Evolutionary conservation across 306 rosid species (phyloP), one percentile per base, ranked within the genome.

Genomic region (Oemleria cerasiformis): DNA sequence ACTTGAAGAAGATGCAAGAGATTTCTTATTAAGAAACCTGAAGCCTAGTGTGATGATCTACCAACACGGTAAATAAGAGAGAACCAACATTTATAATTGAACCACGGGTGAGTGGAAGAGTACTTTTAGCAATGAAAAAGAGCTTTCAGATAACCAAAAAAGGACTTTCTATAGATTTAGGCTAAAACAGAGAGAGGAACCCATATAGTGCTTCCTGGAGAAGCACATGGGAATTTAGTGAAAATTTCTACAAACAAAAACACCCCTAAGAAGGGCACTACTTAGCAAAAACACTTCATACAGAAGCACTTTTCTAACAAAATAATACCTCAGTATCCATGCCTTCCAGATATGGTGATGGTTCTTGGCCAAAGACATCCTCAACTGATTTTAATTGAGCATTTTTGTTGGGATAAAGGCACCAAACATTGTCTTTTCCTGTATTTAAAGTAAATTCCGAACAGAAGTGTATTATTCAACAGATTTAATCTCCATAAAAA

Each of bases 401-500:
- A 54, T 68, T 84, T 76, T 86, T 93, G 85, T 93, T 93, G 63
- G 98, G 98, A 85, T 93, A 93, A 63, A 93, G 98, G 85, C 97
- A 93, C 87, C 94, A 86, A 69, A 91, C 90, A 16, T 84, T 90
- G 63, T 72, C 68, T 80, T 86, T 87, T 57, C 96, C 98, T 90
- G 89, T 67, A 81, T 45, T 51, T 40, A 69, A 72, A 21, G 10
- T 47, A 70, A 74, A 71, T 40, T 12, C 48, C 74, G 25, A 36
- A 50, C 63, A 51, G 70, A 73, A 70, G 54, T 67, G 60, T 15
- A 19, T 19, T 49, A 80, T 66, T 56, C 67, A 20, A 40, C 40
- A 73, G 58, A 71, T 56, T 55, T 63, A 65, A 54, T 30, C 50
- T 59, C 39, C n/a, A 63, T 41, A 13, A 72, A 65, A 38, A 56